phyloP scores from a whole-genome alignment of 2,329 filamentous ascomycete species.

The Trichoderma sp. region DNA sequence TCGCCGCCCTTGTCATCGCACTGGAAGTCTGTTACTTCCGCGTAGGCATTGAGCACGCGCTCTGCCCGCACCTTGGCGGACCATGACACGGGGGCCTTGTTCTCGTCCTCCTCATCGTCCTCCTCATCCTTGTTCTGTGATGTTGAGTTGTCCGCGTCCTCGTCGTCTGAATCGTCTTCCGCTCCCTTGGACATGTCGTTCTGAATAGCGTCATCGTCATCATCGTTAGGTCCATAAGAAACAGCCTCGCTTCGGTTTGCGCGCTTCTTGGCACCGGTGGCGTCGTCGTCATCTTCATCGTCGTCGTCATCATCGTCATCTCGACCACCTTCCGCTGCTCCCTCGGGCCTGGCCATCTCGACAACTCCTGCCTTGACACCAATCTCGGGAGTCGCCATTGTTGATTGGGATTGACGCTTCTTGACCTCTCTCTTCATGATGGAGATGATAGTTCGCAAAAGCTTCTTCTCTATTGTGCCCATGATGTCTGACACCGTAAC shows the following conservation, averaged over 20 bases:
- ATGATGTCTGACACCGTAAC: conserved; percentile 78
- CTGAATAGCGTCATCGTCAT: conserved; percentile 80
- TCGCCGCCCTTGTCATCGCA: conserved; percentile 75
- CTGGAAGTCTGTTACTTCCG: conserved; percentile 72
- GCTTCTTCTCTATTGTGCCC: conserved; percentile 74
- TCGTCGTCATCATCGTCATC: conserved; percentile 66
- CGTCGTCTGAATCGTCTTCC: conserved; percentile 58
- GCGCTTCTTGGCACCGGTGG: conserved; percentile 70
- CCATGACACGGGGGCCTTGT: conserved; percentile 39
- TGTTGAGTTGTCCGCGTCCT: conserved; percentile 17
- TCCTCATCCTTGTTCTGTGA: conserved; percentile 48
- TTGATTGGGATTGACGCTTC: conserved; percentile 68
- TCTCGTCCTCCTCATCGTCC: conserved; percentile 43
- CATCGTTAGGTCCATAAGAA: conserved; percentile 90
- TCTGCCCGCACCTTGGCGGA: conserved; percentile 57
- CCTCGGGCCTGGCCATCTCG: conserved; percentile 47
- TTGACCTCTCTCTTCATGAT: conserved; percentile 78
- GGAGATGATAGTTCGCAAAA: conserved; percentile 71
- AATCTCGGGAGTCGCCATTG: conserved; percentile 75
- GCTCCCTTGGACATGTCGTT: conserved; percentile 61
- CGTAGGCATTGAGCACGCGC: conserved; percentile 63
- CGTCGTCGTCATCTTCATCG: conserved; percentile 78
- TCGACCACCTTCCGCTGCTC: conserved; percentile 36
- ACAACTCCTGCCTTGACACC: conserved; percentile 55
- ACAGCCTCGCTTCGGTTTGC: conserved; percentile 79